phyloP scores from a whole-genome alignment of 2,329 filamentous ascomycete species.

The Diplocarpon rosae region DNA sequence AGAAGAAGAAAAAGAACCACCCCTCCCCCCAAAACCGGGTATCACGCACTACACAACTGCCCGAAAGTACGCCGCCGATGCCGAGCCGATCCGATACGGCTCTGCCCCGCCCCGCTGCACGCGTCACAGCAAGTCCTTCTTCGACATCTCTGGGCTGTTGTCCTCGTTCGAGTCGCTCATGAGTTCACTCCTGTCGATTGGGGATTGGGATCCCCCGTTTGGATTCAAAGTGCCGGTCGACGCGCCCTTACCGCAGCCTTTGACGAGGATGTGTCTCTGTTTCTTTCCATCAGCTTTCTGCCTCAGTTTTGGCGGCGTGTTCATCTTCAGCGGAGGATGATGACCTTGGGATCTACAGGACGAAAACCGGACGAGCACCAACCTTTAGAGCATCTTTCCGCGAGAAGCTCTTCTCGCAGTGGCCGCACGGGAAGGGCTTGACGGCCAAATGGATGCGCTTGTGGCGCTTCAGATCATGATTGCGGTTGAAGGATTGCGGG shows the following conservation, averaged over 20 bases:
- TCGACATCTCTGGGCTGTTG: conserved; percentile 19
- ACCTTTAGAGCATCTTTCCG: conserved; percentile 97
- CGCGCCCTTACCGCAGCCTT: conserved; percentile 47
- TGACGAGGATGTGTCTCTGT: conserved; percentile 56
- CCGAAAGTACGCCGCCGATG: conserved; percentile 9
- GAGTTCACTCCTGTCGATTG: conserved; percentile 23
- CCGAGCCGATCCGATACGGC: conserved; percentile 3
- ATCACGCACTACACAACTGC: too few species aligned
- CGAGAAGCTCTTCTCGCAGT: conserved; percentile 94
- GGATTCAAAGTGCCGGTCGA: conserved; percentile 12
- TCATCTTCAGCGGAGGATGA: too few species aligned
- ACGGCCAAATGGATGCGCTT: conserved; percentile 91
- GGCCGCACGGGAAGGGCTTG: conserved; percentile 86
- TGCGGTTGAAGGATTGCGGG: conserved; percentile 86
- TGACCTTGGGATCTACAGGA: too few species aligned
- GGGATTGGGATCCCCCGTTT: conserved; percentile 21
- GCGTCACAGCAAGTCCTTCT: conserved; percentile 18
- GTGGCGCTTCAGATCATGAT: conserved; percentile 92
- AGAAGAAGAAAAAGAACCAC: too few species aligned
- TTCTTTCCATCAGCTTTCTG: conserved; percentile 21
- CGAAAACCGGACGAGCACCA: conserved; percentile 27
- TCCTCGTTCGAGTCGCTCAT: conserved; percentile 25
- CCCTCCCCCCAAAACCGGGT: too few species aligned
- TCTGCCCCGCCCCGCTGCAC: background rate
- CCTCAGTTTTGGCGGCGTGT: too few species aligned